A percentile compares a stretch with the other conserved stretches of the same genome.
Evolutionary conservation across 2,329 filamentous ascomycete genomes (phyloP).

Genomic region (Xylaria sp.): DNA sequence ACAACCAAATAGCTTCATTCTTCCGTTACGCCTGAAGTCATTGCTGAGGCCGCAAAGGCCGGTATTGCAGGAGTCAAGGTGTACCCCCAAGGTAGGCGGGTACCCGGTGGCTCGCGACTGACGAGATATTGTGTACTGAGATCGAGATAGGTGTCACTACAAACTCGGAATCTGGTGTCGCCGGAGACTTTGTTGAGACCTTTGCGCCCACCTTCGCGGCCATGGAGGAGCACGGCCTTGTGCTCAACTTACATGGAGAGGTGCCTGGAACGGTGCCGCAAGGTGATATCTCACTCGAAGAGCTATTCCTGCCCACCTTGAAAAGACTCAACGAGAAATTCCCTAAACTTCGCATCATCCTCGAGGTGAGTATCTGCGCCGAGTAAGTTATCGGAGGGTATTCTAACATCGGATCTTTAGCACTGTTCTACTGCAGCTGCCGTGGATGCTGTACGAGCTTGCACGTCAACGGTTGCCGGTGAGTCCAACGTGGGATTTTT

Average conservation of each 20-base stretch:
- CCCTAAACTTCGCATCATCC: conserved; percentile 61
- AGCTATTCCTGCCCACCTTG: conserved; percentile 73
- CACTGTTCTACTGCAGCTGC: conserved; percentile 85
- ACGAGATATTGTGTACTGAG: conserved; percentile 23
- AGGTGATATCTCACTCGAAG: conserved; percentile 41
- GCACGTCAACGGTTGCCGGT: conserved; percentile 68
- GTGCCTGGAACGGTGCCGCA: conserved; percentile 50
- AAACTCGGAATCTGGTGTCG: conserved; percentile 63
- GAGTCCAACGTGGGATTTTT: conserved; percentile 16
- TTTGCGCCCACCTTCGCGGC: conserved; percentile 80
- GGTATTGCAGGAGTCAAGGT: conserved; percentile 70
- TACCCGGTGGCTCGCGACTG: conserved; percentile 31
- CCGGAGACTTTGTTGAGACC: conserved; percentile 52
- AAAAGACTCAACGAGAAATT: conserved; percentile 67
- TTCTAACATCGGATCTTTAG: conserved; percentile 47
- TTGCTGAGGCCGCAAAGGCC: conserved; percentile 65
- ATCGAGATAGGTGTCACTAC: conserved; percentile 53
- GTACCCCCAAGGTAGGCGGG: conserved; percentile 48
- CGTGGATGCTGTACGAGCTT: conserved; percentile 68
- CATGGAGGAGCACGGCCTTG: conserved; percentile 76
- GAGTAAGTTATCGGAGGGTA: neutral
- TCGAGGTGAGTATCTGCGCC: conserved; percentile 1
- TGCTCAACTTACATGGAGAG: conserved; percentile 94
- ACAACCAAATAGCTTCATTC: conserved; percentile 43
- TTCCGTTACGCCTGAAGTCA: conserved; percentile 60